Conservation (phyloP, 345 rosid species). For the Bruguiera parviflora region DNA sequence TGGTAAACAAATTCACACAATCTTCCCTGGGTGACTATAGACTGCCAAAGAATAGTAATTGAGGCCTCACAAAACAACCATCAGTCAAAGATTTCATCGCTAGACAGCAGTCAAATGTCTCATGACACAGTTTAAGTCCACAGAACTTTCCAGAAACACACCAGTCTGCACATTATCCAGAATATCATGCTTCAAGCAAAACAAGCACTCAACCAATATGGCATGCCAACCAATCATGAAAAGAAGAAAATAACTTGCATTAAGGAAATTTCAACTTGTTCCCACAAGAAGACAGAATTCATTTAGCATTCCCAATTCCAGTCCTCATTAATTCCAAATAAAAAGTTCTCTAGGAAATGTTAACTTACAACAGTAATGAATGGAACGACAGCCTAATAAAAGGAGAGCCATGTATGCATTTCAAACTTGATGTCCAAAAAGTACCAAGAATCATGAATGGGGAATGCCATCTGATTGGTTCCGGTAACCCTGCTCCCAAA, state of each 20-base stretch:
- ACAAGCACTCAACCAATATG: constrained; percentile 12
- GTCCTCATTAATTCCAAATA: constrained; percentile 5
- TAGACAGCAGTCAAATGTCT: constrained; percentile 3
- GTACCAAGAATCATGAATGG: background rate
- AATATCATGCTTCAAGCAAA: constrained; percentile 2
- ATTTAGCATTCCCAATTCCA: constrained; percentile 1
- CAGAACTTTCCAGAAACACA: background rate
- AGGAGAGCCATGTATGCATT: background rate
- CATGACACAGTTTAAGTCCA: constrained; percentile 1
- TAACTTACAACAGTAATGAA: background rate
- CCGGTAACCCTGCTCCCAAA: background rate
- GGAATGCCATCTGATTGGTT: background rate
- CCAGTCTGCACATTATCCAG: constrained; percentile 4
- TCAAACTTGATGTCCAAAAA: background rate
- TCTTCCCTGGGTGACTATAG: constrained; percentile 2
- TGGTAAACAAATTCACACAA: background rate
- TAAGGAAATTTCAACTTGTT: background rate
- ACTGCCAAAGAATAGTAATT: constrained; percentile 1
- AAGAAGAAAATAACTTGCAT: constrained; percentile 5
- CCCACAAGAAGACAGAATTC: background rate
- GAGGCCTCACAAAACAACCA: constrained; percentile 15
- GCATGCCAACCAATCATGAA: constrained; percentile 5
- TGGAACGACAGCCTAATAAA: background rate
- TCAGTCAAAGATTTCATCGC: constrained; percentile 6
- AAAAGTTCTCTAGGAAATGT: background rate